Evolutionary conservation across 2,329 filamentous ascomycete species (phyloP).

Genomic region (Alternaria novae-zelandiae): DNA sequence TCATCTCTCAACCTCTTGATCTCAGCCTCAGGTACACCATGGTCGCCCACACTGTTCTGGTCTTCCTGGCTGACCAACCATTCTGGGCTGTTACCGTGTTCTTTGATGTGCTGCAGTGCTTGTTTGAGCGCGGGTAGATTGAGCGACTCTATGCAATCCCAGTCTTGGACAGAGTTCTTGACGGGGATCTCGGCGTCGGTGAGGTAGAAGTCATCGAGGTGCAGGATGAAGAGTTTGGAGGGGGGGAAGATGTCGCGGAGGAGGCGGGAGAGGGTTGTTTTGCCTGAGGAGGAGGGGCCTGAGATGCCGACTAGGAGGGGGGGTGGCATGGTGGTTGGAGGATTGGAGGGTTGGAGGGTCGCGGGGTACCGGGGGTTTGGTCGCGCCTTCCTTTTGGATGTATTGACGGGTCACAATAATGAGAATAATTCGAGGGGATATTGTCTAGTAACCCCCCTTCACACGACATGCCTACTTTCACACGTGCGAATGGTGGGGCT

Average conservation of each 20-base stretch:
- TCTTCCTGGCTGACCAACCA: conserved; percentile 63
- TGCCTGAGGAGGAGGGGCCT: conserved; percentile 90
- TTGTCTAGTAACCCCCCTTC: neutral
- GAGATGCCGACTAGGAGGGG: conserved; percentile 78
- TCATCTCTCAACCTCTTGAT: conserved; percentile 48
- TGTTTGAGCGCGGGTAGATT: conserved; percentile 71
- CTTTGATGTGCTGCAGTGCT: conserved; percentile 73
- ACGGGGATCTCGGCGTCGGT: conserved; percentile 71
- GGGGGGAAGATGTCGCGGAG: conserved; percentile 79
- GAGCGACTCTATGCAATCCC: conserved; percentile 86
- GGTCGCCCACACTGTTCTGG: conserved; percentile 59
- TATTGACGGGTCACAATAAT: neutral
- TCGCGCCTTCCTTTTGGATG: neutral
- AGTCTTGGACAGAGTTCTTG: conserved; percentile 71
- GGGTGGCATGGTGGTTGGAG: conserved; percentile 25
- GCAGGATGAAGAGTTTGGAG: conserved; percentile 73
- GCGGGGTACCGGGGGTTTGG: neutral
- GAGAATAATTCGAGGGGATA: neutral
- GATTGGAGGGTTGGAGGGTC: neutral
- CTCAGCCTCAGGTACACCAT: conserved; percentile 35
- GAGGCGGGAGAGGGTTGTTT: conserved; percentile 88
- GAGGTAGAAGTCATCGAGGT: conserved; percentile 96
- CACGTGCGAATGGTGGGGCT: conserved; percentile 19
- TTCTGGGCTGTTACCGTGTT: conserved; percentile 66
- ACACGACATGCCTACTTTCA: neutral